A percentile compares a stretch with the other conserved stretches of the same genome.
Conservation (phyloP, 768 basidiomycete species). For the Kwoniella europaea region DNA sequence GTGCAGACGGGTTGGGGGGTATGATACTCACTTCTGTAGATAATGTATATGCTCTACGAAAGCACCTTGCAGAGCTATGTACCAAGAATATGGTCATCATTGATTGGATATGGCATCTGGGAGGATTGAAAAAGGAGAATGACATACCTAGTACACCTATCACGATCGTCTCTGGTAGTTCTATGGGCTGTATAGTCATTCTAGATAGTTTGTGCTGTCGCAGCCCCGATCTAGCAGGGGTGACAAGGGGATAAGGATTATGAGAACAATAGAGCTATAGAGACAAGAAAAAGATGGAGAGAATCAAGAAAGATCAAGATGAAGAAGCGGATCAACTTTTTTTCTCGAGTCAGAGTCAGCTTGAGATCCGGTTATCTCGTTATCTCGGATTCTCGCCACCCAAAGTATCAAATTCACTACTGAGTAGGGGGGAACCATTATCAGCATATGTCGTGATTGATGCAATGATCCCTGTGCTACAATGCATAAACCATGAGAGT, state of each 20-base stretch:
- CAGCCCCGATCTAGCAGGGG: no score
- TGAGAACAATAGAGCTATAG: not conserved
- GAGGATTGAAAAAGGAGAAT: no score
- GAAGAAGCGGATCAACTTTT: slow-evolving; percentile 16
- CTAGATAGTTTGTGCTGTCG: not conserved
- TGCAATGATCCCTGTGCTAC: no score
- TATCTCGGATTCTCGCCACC: not conserved
- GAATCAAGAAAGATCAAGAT: no score
- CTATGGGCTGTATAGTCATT: slow-evolving; percentile 32
- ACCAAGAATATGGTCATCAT: no score
- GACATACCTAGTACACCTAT: slow-evolving; percentile 52
- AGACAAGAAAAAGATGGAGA: no score
- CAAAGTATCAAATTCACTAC: not conserved
- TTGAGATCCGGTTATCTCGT: slow-evolving; percentile 2
- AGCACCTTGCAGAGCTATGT: slow-evolving; percentile 84
- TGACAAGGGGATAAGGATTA: not conserved
- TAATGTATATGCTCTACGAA: slow-evolving; percentile 83
- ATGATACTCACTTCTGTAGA: slow-evolving; percentile 65
- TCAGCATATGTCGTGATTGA: not conserved
- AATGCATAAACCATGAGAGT: no score
- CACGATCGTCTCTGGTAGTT: slow-evolving; percentile 28
- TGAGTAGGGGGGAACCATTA: not conserved
- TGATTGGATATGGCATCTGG: no score
- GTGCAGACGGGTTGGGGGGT: no score
- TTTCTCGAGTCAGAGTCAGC: not conserved